A percentile compares a stretch with the other conserved stretches of the same genome.
phyloP scores from a whole-genome alignment of 306 rosid genomes.

The Comarum palustre region DNA sequence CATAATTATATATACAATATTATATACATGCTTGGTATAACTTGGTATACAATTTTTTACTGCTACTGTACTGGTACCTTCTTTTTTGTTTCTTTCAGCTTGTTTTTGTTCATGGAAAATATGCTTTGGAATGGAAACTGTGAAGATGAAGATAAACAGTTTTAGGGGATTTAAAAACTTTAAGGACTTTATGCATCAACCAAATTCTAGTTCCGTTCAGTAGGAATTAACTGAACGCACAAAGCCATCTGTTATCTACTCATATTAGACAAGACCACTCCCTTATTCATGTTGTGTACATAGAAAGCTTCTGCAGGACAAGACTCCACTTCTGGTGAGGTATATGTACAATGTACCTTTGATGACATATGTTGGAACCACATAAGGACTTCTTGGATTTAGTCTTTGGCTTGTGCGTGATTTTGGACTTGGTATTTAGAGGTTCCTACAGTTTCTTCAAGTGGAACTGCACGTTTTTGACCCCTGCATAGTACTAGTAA shows the following conservation, averaged over 20 bases:
- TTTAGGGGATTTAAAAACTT: neutral
- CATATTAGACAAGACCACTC: neutral
- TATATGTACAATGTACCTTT: neutral
- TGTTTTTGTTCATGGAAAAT: constrained; percentile 25
- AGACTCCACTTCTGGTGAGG: constrained; percentile 1
- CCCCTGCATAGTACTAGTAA: neutral
- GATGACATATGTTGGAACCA: neutral
- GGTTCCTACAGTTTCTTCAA: neutral
- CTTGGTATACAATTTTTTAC: constrained; percentile 14
- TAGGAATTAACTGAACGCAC: neutral
- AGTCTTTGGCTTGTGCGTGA: neutral
- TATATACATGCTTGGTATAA: neutral
- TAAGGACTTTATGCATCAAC: neutral
- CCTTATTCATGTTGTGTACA: neutral
- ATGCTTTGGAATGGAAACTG: constrained; percentile 10
- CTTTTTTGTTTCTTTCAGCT: constrained; percentile 26
- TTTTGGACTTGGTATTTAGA: neutral
- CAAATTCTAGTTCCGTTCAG: neutral
- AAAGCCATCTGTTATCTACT: neutral
- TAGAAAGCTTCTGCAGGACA: neutral
- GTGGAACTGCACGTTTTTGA: constrained; percentile 2
- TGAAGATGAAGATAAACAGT: too few species aligned
- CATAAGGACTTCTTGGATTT: neutral
- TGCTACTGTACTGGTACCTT: neutral
- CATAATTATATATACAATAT: neutral